These are phyloP conservation scores for Mortierella hygrophila DNA, from an alignment of 192 early-diverging fungal genomes.

Conservation along the genomic window DNA sequence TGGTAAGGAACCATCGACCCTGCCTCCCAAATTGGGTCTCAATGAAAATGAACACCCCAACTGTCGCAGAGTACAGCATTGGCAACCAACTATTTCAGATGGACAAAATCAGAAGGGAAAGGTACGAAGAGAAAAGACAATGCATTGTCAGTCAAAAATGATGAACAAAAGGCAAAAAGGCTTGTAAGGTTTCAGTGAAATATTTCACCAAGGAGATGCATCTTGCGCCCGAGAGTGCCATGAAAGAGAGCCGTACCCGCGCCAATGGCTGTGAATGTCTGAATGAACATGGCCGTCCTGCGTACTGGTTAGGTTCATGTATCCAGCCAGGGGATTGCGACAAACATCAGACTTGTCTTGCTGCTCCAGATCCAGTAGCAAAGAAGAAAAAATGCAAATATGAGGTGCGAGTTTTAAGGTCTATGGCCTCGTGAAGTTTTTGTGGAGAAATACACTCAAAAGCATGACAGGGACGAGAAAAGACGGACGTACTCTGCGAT, in stretches of 20 bases:
- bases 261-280: conserved; percentile 66
- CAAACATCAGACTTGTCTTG: conserved; percentile 69
- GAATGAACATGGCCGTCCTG: conserved; percentile 59
- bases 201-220: conserved; percentile 70
- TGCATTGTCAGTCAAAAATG: background rate
- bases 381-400: background rate
- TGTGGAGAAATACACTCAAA: too few relatives aligned
- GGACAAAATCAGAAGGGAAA: background rate
- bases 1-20: conserved; percentile 60
- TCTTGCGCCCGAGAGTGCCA: conserved; percentile 75
- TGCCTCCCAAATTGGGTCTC: conserved; percentile 54
- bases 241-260: conserved; percentile 82
- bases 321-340: conserved; percentile 65
- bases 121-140: background rate
- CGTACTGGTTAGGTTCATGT: conserved; percentile 57
- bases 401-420: too few relatives aligned
- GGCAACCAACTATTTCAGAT: conserved; percentile 20
- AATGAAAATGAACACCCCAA: conserved; percentile 49
- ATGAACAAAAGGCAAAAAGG: background rate
- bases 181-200: too few relatives aligned
- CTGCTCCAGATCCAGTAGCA: conserved; percentile 59
- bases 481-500: conserved; percentile 61
- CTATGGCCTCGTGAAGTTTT: too few relatives aligned
- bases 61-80: conserved; percentile 45
- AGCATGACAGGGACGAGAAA: background rate